Percentiles rank a stretch among this genome's conserved stretches.
phyloP scores from a whole-genome alignment of 2,329 filamentous ascomycete species.

The Diaporthe nobilis region DNA sequence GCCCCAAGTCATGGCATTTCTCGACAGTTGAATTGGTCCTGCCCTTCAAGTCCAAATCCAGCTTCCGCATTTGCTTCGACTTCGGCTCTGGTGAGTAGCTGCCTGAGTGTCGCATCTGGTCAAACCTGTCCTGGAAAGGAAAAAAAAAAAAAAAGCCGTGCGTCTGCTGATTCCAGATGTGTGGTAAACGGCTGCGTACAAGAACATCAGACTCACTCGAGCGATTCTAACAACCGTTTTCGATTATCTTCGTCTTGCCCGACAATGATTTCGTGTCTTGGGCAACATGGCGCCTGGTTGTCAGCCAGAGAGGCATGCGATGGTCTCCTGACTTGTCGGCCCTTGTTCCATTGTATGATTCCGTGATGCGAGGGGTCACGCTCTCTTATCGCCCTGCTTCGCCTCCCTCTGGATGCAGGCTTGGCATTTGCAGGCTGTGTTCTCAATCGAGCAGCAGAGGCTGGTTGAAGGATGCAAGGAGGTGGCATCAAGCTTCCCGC shows the following conservation, averaged over 20 bases:
- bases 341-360: not conserved
- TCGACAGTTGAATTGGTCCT: not conserved
- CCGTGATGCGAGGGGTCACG: not conserved
- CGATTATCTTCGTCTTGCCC: not conserved
- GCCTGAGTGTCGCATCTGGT: not conserved
- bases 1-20: not conserved
- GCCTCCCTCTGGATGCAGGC: not conserved
- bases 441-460: not conserved
- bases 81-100: not conserved
- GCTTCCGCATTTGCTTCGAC: not conserved
- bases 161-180: not conserved
- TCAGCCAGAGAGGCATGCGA: not conserved
- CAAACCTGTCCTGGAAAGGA: not conserved
- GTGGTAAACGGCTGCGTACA: not conserved
- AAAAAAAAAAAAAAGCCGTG: not conserved
- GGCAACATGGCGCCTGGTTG: too few species aligned
- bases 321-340: not conserved
- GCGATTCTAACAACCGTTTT: not conserved
- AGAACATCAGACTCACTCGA: not conserved
- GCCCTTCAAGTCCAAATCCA: not conserved
- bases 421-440: conserved; percentile 3
- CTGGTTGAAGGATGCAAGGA: conserved; percentile 7
- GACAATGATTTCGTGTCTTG: not conserved
- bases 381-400: not conserved
- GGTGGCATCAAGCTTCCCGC: not conserved